These are phyloP conservation scores for Vitis amurensis DNA, from an alignment of 164 flowering plant species.

Conservation along the genomic window DNA sequence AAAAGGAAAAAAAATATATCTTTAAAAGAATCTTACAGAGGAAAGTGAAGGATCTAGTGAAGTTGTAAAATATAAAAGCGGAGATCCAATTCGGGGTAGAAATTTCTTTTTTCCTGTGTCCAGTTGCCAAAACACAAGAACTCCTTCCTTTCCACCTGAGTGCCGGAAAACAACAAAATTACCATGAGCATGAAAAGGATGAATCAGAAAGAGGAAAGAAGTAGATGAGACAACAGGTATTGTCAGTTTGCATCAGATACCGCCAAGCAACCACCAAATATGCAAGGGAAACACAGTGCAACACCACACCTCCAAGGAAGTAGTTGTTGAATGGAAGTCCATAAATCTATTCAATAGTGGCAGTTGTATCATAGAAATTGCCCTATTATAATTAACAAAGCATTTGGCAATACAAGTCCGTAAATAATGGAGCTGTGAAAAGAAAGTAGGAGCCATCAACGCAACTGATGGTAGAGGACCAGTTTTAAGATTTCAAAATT, in stretches of 20 bases:
- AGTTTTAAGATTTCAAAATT: too few species aligned
- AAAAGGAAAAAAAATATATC: too few species aligned
- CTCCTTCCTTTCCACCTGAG: constrained; percentile 94
- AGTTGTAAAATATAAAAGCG: constrained; percentile 56
- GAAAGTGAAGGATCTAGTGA: constrained; percentile 84
- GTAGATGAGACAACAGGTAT: neutral
- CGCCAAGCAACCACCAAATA: too few species aligned
- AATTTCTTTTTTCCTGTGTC: constrained; percentile 88
- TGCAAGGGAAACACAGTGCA: neutral
- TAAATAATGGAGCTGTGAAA: neutral
- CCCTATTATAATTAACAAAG: too few species aligned
- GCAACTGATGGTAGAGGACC: neutral
- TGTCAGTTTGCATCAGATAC: too few species aligned
- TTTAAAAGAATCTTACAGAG: constrained; percentile 51
- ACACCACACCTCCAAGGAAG: neutral
- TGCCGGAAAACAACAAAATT: too few species aligned
- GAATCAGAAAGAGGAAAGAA: neutral
- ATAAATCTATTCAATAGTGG: neutral
- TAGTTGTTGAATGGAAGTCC: neutral
- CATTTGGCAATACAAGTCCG: neutral
- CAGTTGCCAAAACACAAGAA: constrained; percentile 93
- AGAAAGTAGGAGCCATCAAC: neutral
- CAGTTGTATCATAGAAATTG: neutral
- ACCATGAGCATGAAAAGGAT: too few species aligned
- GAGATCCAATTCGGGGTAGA: constrained; percentile 87